A percentile compares a stretch with the other conserved stretches of the same genome.
Evolutionary conservation across 208 protist species (phyloP).

Genomic region (Crithidia brevicula): DNA sequence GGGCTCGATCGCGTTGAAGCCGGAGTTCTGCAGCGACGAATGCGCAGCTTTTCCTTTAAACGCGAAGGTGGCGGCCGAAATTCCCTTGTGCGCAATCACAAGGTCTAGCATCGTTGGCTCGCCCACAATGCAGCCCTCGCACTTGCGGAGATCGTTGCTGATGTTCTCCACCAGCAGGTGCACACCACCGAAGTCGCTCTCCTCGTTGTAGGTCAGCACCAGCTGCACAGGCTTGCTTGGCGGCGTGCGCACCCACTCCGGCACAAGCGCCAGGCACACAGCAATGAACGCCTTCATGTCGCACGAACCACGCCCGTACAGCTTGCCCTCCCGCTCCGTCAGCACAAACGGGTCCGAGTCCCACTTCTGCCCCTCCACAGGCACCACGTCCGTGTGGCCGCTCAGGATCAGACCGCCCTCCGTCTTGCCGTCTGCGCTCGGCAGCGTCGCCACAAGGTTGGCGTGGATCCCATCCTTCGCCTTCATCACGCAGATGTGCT

Average conservation of each 20-base stretch:
- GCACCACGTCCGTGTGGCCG: slow-evolving; percentile 78
- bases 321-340: slow-evolving; percentile 60
- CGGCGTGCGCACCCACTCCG: slow-evolving; percentile 49
- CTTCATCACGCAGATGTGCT: slow-evolving; percentile 38
- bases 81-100: slow-evolving; percentile 62
- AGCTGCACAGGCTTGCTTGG: slow-evolving; percentile 63
- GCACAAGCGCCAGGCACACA: slow-evolving; percentile 47
- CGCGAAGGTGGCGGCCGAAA: slow-evolving; percentile 28
- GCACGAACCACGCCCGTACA: slow-evolving; percentile 72
- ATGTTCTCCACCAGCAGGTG: slow-evolving; percentile 31
- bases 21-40: slow-evolving; percentile 51
- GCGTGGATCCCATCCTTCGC: slow-evolving; percentile 54
- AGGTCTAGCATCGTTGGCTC: slow-evolving; percentile 56
- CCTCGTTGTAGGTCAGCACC: slow-evolving; percentile 62
- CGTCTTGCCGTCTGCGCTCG: slow-evolving; percentile 44
- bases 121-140: slow-evolving; percentile 63
- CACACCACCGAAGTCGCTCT: slow-evolving; percentile 45
- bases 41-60: slow-evolving; percentile 52
- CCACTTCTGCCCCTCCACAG: slow-evolving; percentile 74
- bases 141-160: slow-evolving; percentile 33
- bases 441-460: slow-evolving; percentile 67
- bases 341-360: slow-evolving; percentile 65
- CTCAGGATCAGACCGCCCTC: slow-evolving; percentile 70
- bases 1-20: slow-evolving; percentile 44
- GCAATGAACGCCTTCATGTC: slow-evolving; percentile 85